Percentiles rank a stretch among this genome's conserved stretches.
These are phyloP conservation scores for Scopulariopsis brevicaulis DNA, from an alignment of 2,329 filamentous ascomycete species.

Conservation along the genomic window DNA sequence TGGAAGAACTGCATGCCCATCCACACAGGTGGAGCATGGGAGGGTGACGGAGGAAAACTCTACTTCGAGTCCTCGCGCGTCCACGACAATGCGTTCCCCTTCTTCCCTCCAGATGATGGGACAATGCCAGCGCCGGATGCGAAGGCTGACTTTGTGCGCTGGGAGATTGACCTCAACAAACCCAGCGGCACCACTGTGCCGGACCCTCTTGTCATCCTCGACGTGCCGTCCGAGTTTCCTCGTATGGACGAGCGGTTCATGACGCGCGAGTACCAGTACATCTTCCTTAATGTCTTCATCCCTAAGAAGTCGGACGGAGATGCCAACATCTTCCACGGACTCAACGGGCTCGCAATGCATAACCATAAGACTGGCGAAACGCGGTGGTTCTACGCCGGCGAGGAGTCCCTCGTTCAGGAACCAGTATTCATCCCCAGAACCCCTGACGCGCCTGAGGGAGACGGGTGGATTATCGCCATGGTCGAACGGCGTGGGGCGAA, in stretches of 20 bases:
- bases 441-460: slow-evolving; percentile 20
- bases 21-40: slow-evolving; percentile 7
- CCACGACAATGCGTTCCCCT: slow-evolving; percentile 5
- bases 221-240: slow-evolving; percentile 28
- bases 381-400: slow-evolving; percentile 19
- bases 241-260: slow-evolving; percentile 31
- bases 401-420: slow-evolving; percentile 24
- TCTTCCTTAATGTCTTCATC: slow-evolving; percentile 27
- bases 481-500: slow-evolving; percentile 7
- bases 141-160: slow-evolving; percentile 15
- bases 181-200: slow-evolving; percentile 13
- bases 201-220: slow-evolving; percentile 17
- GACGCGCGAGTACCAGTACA: slow-evolving; percentile 22
- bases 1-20: slow-evolving; percentile 8
- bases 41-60: not conserved
- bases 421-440: slow-evolving; percentile 26
- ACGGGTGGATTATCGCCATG: slow-evolving; percentile 24
- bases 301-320: slow-evolving; percentile 6
- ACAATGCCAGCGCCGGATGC: not conserved
- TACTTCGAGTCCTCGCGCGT: slow-evolving; percentile 5
- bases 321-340: slow-evolving; percentile 18
- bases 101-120: slow-evolving; percentile 7
- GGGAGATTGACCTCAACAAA: slow-evolving; percentile 22
- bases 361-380: slow-evolving; percentile 13
- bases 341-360: slow-evolving; percentile 6